A percentile compares a stretch with the other conserved stretches of the same genome.
Evolutionary conservation across 2,329 filamentous ascomycete species (phyloP).

Genomic region (Xylaria sp.): DNA sequence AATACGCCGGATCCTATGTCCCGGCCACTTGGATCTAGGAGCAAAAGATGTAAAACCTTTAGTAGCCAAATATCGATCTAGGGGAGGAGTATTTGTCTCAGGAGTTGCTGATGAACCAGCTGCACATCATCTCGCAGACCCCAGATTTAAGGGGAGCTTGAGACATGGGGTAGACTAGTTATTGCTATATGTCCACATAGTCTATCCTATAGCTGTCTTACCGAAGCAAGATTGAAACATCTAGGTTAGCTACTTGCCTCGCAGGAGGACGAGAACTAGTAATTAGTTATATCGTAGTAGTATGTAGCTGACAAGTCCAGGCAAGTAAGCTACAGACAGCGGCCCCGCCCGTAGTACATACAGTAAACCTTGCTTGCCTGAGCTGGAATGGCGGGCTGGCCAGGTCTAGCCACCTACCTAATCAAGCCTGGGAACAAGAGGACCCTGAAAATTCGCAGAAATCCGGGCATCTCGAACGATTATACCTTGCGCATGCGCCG

Average conservation of each 20-base stretch:
- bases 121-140: conserved; percentile 27
- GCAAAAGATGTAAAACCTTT: neutral
- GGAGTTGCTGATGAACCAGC: neutral
- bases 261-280: neutral
- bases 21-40: neutral
- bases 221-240: neutral
- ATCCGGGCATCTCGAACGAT: conserved; percentile 5
- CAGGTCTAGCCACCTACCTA: conserved; percentile 9
- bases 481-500: conserved; percentile 5
- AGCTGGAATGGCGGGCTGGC: neutral
- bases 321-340: conserved; percentile 4
- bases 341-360: conserved; percentile 11
- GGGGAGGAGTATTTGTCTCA: conserved; percentile 2
- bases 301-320: neutral
- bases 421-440: conserved; percentile 7
- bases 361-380: conserved; percentile 6
- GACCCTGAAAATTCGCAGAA: conserved; percentile 15
- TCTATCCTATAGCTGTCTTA: conserved; percentile 3
- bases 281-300: neutral
- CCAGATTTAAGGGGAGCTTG: neutral
- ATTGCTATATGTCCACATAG: neutral
- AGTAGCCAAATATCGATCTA: neutral
- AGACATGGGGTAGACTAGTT: conserved; percentile 1
- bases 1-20: neutral
- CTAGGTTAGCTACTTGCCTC: too few species aligned